Evolutionary conservation across 1,284 basidiomycete genomes (phyloP), one percentile per base, ranked within the genome.

Genomic region (Tilletia walkeri): DNA sequence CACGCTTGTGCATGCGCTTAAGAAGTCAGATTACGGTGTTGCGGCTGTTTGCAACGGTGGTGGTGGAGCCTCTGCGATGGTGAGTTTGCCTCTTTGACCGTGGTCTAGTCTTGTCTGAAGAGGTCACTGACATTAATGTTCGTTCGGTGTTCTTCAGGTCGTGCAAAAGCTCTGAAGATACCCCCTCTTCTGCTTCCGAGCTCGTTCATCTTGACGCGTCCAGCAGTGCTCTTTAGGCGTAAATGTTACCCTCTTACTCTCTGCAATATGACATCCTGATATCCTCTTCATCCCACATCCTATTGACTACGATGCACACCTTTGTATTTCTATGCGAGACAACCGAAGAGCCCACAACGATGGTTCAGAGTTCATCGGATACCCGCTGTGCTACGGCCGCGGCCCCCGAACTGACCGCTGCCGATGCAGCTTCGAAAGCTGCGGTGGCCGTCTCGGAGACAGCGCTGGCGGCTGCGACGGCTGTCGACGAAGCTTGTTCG

Each of bases 41-140:
- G 96, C 95, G 41, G 95, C 92, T 85, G 92, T 99, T 79, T 99
- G 96, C 89, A 99, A 99, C 84, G 95, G 95, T 76, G 92, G 93
- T 85, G 84, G 92, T 38, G 71, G 71, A 41, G 71, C 71, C 14
- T 67, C 66, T 39, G 71, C 71, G 39, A 72, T 72, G 45, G 70
- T 72, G 20, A 66, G 59, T 63, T 39, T 18, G 3, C 34, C 12
- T 63, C 36, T 41, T 34, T 24, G 7, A 56, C 53, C 2, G 12
- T 49, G 47, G 1, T 49, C 47, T 12, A 49, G 10, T n/a, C 47
- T n/a, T 12, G 47, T 39, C 65, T 34, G 36, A 61, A 47, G 53
- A 41, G 41, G 50, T 14, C 1, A 20, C 65, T 66, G 65, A 67
- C 45, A 30, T 34, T 24, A 39, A 2, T 65, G 63, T 39, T 6